These are phyloP conservation scores for Daedaleopsis nitida DNA, from an alignment of 768 basidiomycete genomes.

Conservation along the genomic window DNA sequence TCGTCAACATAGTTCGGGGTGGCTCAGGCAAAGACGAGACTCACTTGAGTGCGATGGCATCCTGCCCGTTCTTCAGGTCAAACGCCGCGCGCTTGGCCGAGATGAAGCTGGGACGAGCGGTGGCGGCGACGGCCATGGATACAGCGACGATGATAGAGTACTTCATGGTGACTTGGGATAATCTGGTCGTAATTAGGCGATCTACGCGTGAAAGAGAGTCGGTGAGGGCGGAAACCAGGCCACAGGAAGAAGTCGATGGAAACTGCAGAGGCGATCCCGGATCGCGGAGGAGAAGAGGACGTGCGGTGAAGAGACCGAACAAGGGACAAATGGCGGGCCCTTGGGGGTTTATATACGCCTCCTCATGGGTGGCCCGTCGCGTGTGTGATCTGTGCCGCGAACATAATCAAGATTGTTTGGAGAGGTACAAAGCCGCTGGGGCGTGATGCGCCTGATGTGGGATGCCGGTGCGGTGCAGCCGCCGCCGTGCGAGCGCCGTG, in stretches of 20 bases:
- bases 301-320: conserved; percentile 15
- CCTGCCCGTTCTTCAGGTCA: conserved; percentile 30
- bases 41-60: conserved; percentile 32
- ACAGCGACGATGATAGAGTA: conserved; percentile 39
- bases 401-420: background rate
- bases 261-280: conserved; percentile 15
- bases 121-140: conserved; percentile 29
- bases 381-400: conserved; percentile 1
- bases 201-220: conserved; percentile 21
- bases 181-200: conserved; percentile 19
- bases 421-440: background rate
- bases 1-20: no score
- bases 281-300: conserved; percentile 17
- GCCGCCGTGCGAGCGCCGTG: background rate
- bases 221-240: conserved; percentile 15
- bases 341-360: conserved; percentile 6
- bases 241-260: conserved; percentile 19
- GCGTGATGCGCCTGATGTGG: background rate
- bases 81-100: conserved; percentile 17
- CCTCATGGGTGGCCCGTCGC: background rate
- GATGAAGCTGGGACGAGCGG: conserved; percentile 23
- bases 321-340: background rate
- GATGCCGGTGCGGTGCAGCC: background rate
- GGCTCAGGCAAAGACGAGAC: background rate
- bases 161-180: conserved; percentile 35